Evolutionary conservation across 192 early-diverging fungal species (phyloP).

Genomic region (Backusella macrospora): DNA sequence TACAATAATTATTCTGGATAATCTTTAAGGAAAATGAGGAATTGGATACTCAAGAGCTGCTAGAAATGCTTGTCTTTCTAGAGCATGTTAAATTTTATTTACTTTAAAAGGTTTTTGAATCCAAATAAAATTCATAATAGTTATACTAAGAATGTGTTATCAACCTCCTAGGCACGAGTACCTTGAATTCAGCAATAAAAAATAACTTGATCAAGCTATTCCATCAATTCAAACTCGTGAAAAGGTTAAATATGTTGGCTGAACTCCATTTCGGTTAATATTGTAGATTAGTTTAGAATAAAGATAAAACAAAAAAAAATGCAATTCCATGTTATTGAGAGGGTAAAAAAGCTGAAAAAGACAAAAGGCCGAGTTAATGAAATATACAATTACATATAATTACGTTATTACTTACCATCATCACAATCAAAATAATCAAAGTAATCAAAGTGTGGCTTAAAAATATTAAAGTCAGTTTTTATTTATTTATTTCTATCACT

Average conservation of each 20-base stretch:
- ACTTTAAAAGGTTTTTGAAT: neutral
- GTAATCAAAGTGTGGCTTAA: too few species aligned
- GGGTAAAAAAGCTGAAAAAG: too few species aligned
- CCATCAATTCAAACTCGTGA: neutral
- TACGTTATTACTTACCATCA: too few species aligned
- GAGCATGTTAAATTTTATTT: neutral
- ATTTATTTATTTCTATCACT: too few species aligned
- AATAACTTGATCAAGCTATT: neutral
- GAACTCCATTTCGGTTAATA: neutral
- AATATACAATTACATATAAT: too few species aligned
- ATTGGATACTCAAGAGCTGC: neutral
- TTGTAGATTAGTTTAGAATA: neutral
- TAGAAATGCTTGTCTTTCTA: neutral
- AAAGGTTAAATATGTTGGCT: neutral
- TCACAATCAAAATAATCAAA: too few species aligned
- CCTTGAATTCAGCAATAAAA: neutral
- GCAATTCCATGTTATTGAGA: neutral
- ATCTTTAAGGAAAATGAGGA: conserved; percentile 14
- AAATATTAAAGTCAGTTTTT: too few species aligned
- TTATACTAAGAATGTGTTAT: neutral
- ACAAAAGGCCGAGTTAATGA: too few species aligned
- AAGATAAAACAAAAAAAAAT: neutral
- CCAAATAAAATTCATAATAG: neutral
- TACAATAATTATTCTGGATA: conserved; percentile 16
- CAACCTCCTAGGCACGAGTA: conserved; percentile 2